Base-by-base conservation (phyloP, 2,329 filamentous ascomycete species). In the Trichocomaceae sp. region DNA sequence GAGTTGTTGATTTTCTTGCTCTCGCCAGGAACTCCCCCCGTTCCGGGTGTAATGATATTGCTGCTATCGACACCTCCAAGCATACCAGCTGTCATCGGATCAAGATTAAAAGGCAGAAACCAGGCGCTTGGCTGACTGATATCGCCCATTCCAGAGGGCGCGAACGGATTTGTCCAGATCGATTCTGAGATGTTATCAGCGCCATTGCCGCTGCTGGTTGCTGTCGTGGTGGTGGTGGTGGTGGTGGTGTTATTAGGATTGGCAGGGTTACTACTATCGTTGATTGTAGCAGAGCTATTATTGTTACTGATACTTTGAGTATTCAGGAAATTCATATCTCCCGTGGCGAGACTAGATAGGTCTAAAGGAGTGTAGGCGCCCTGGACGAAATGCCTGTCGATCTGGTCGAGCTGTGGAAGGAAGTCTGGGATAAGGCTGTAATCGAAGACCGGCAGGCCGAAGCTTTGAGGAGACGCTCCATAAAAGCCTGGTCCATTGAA, bases 21-120 rank as follows among this genome's bases (percentile, higher is more conserved):
- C 2, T 23, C 20, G 42, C 13, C 20, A 13, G 0, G 57, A 60
- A 13, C 29, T 39, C 33, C 39, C n/a, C 17, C 22, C 35, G n/a
- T n/a, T 26, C 48, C 42, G 17, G 31, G 20, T 35, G 26, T 33
- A n/a, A 51, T 15, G 13, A 20, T 22, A 20, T 41, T n/a, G 31
- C 45, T 9, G 39, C 31, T 22, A 39, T n/a, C 41, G 13, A 15
- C 31, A 22, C 37, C 54, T 7, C 54, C 46, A 26, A 54, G 35
- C 54, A 56, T 52, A 22, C 50, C 54, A 1, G 42, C 42, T 10
- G 44, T 44, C 39, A 57, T 44, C 12, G 90, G 88, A 56, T 93
- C 88, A 72, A 95, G 83, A 66, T 95, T 95, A 72, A 96, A 95
- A 1, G 91, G 90, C 76, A 95, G 84, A 69, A 95, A 95, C 88